Conservation (phyloP, 352 stramenopile genomes). For the Phytopythium mirpurense region DNA sequence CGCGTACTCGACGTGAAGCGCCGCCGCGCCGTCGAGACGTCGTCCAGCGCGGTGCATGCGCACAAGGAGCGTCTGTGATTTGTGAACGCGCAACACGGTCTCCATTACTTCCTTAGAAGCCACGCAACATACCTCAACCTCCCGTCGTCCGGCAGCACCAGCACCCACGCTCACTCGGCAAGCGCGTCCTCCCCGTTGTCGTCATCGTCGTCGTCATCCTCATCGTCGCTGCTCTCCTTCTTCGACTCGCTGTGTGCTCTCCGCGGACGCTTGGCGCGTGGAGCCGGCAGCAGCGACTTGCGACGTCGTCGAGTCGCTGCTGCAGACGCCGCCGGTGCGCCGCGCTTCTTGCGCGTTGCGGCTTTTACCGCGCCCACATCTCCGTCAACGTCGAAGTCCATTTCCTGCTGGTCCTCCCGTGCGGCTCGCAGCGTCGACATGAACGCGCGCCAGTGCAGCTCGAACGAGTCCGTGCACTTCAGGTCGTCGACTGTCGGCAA, state of each 20-base stretch:
- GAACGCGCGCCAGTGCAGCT: slow-evolving; percentile 57
- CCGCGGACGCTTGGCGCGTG: slow-evolving; percentile 10
- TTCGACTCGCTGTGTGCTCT: background rate
- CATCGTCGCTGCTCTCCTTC: slow-evolving; percentile 11
- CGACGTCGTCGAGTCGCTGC: slow-evolving; percentile 18
- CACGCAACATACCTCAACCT: background rate
- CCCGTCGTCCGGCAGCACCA: background rate
- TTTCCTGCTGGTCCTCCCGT: slow-evolving; percentile 61
- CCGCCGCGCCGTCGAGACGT: slow-evolving; percentile 10
- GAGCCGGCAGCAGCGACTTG: slow-evolving; percentile 14
- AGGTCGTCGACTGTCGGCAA: slow-evolving; percentile 34
- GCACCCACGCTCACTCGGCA: slow-evolving; percentile 1
- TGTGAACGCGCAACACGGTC: background rate
- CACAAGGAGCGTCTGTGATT: slow-evolving; percentile 6
- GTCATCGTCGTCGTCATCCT: slow-evolving; percentile 29
- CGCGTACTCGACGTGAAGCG: slow-evolving; percentile 51
- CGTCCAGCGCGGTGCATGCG: background rate
- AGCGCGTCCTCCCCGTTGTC: slow-evolving; percentile 15
- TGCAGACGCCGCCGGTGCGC: background rate
- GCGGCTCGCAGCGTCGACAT: slow-evolving; percentile 41
- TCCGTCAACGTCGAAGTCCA: slow-evolving; percentile 54
- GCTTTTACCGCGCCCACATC: background rate
- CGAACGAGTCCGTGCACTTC: slow-evolving; percentile 20
- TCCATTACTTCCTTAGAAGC: slow-evolving; percentile 1
- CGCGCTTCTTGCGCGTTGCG: slow-evolving; percentile 21